Conservation (phyloP, 805 yeast species). For the Sugiyamaella valdiviana region DNA sequence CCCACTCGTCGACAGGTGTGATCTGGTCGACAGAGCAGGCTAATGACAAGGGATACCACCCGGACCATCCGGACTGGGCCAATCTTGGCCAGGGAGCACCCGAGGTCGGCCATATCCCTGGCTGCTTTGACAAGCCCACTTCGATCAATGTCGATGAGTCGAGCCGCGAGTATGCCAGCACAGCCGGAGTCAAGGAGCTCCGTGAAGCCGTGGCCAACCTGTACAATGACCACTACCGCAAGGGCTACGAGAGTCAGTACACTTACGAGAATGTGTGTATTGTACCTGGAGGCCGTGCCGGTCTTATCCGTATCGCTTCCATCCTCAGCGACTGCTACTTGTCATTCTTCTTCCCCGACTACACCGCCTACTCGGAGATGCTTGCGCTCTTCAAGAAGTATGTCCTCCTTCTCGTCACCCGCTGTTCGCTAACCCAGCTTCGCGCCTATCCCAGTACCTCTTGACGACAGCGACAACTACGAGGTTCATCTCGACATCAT, state of each 20-base stretch:
- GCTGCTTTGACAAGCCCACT: conserved; percentile 50
- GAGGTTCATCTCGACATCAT: conserved; percentile 48
- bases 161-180: conserved; percentile 53
- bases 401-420: background rate
- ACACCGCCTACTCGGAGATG: conserved; percentile 63
- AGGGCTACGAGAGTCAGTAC: conserved; percentile 45
- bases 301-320: conserved; percentile 55
- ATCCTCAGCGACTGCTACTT: conserved; percentile 53
- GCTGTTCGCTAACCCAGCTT: conserved; percentile 25
- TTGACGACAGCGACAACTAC: conserved; percentile 51
- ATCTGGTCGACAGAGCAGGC: conserved; percentile 62
- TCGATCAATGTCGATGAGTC: conserved; percentile 42
- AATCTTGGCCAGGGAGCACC: conserved; percentile 63
- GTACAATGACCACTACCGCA: conserved; percentile 50
- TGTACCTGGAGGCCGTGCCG: conserved; percentile 63
- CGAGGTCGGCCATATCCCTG: conserved; percentile 55
- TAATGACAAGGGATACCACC: conserved; percentile 46
- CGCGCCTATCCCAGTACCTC: conserved; percentile 57
- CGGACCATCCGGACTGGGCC: conserved; percentile 42
- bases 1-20: conserved; percentile 56
- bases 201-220: conserved; percentile 53
- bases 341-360: conserved; percentile 56
- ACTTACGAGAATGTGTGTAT: conserved; percentile 54
- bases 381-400: conserved; percentile 50
- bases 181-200: conserved; percentile 49